Evolutionary conservation across 768 basidiomycete species (phyloP), one percentile per base, ranked within the genome.

Genomic region (Mycena floridula): DNA sequence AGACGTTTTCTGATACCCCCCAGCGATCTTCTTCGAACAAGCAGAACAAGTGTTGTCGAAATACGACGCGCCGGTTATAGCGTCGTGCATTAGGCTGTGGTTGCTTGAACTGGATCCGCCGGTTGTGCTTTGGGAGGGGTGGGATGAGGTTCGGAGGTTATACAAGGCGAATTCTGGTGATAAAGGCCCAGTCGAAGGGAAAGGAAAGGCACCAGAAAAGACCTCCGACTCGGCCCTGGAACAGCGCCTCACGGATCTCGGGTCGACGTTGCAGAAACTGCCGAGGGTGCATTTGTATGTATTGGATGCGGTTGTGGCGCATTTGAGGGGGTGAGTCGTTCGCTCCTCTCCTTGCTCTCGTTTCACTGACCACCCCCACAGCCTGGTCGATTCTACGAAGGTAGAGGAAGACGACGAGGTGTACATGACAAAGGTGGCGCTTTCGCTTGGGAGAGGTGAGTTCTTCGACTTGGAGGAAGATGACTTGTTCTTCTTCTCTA

Each of bases 21-120:
- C n/a, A n/a, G n/a, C n/a, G n/a, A n/a, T n/a, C n/a, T n/a, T n/a
- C n/a, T n/a, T n/a, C 0, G 71, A n/a, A n/a, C n/a, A n/a, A n/a
- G n/a, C n/a, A n/a, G n/a, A n/a, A n/a, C n/a, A 72, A 22, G 36
- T 77, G 21, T 56, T 77, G 16, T 70, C 72, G 22, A 81, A 81
- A 50, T 90, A 86, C 59, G 91, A 97, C 55, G 74, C 85, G 0
- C 91, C 94, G 13, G 81, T 95, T 16, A 76, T 95, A 24, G 93
- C 94, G 2, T 82, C 83, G 44, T 72, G 81, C 12, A 64, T 94
- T 57, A 97, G 94, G 65, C 66, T 98, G 12, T 97, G 91, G 89
- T 59, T 83, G 20, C 70, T 96, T n/a, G 94, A 98, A 61, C 75
- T 98, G 22, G 82, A 91, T 56, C 89, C 90, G 7, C 92, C 95